Conservation (phyloP, 441 rosid species). For the Oxalis stricta region DNA sequence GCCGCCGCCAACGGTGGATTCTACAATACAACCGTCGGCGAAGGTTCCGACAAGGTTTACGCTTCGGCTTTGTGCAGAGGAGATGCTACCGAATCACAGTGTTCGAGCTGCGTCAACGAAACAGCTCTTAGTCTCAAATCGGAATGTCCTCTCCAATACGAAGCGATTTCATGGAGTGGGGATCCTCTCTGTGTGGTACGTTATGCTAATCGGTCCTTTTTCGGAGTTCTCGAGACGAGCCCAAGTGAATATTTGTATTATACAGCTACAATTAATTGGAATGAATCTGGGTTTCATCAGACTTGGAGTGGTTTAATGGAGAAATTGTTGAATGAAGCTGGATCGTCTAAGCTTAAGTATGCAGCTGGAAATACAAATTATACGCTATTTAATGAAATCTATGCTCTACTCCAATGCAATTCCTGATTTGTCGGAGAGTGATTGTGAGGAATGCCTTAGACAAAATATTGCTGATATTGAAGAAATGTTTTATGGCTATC, state of each 20-base stretch:
- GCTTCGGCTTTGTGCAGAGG: constrained; percentile 14
- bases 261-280: background rate
- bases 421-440: background rate
- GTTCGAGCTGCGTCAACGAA: constrained; percentile 3
- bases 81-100: background rate
- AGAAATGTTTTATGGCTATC: background rate
- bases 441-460: background rate
- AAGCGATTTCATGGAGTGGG: constrained; percentile 9
- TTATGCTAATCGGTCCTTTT: background rate
- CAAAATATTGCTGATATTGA: background rate
- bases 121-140: background rate
- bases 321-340: background rate
- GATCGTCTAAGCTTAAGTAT: constrained; percentile 3
- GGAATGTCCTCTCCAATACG: constrained; percentile 3
- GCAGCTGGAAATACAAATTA: no score
- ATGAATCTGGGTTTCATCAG: background rate
- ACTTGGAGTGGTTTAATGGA: constrained; percentile 1
- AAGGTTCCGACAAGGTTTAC: constrained; percentile 11
- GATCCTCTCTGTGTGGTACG: background rate
- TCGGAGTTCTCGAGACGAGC: background rate
- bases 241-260: background rate
- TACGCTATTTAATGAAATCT: no score
- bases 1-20: constrained; percentile 11
- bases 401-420: background rate
- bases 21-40: constrained; percentile 7